Evolutionary conservation across 2,329 filamentous ascomycete species (phyloP).

Genomic region (Shiraia sp.): DNA sequence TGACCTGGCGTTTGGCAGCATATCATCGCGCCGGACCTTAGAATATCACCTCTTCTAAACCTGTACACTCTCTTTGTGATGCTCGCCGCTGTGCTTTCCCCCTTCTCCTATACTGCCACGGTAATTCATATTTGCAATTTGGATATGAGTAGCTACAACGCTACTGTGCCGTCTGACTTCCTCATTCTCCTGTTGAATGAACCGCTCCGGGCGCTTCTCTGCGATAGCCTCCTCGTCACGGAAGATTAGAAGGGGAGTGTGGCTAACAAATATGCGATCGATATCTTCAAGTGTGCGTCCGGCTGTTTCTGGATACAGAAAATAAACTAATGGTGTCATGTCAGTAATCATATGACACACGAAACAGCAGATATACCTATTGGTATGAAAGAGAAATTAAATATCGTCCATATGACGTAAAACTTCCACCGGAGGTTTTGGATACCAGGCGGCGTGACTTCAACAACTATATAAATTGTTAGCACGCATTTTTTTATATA

Average conservation of each 20-base stretch:
- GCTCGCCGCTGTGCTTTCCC: not conserved
- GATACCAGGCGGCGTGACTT: slow-evolving; percentile 51
- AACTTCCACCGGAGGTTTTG: slow-evolving; percentile 47
- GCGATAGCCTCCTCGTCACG: slow-evolving; percentile 53
- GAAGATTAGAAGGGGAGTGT: slow-evolving; percentile 48
- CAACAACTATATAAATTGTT: slow-evolving; percentile 15
- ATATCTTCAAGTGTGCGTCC: slow-evolving; percentile 37
- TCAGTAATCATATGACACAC: slow-evolving; percentile 1
- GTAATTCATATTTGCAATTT: slow-evolving; percentile 14
- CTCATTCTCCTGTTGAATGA: slow-evolving; percentile 49
- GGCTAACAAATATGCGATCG: slow-evolving; percentile 29
- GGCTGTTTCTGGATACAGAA: slow-evolving; percentile 36
- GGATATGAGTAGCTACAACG: slow-evolving; percentile 17
- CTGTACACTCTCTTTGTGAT: slow-evolving; percentile 6
- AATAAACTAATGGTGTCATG: slow-evolving; percentile 24
- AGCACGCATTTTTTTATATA: not conserved
- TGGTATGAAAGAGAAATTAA: slow-evolving; percentile 55
- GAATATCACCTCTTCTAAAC: too few species aligned
- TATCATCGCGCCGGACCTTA: too few species aligned
- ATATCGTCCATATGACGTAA: slow-evolving; percentile 52
- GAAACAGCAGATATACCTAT: slow-evolving; percentile 16
- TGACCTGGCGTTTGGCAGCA: too few species aligned
- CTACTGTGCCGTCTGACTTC: slow-evolving; percentile 28
- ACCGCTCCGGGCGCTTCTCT: slow-evolving; percentile 51
- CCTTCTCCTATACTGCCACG: slow-evolving; percentile 2